phyloP scores from a whole-genome alignment of 345 rosid species.

The Citrus australasica region DNA sequence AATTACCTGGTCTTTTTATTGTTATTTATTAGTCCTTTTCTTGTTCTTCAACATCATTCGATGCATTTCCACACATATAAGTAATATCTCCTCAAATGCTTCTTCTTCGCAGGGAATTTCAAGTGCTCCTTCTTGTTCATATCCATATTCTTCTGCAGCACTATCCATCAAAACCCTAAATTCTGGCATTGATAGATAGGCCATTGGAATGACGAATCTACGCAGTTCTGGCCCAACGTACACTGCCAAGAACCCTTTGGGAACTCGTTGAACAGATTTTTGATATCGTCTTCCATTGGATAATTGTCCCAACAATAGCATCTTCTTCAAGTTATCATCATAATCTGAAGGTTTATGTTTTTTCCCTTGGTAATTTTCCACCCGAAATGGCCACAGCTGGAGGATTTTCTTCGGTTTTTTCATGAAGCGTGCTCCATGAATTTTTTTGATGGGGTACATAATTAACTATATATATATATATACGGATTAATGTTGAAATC shows the following conservation, averaged over 20 bases:
- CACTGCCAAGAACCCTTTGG: slow-evolving; percentile 60
- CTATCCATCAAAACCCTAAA: slow-evolving; percentile 58
- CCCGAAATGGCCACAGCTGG: neutral
- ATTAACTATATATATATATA: too few species aligned
- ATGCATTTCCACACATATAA: slow-evolving; percentile 16
- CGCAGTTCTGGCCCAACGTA: slow-evolving; percentile 50
- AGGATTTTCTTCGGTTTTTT: slow-evolving; percentile 5
- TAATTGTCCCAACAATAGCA: slow-evolving; percentile 29
- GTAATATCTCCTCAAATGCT: slow-evolving; percentile 48
- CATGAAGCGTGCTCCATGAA: neutral
- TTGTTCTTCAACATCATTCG: slow-evolving; percentile 8
- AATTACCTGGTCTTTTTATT: neutral
- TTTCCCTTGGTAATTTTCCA: neutral
- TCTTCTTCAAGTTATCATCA: slow-evolving; percentile 13
- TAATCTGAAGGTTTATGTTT: neutral
- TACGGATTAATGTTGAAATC: too few species aligned
- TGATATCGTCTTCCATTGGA: slow-evolving; percentile 24
- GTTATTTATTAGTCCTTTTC: slow-evolving; percentile 3
- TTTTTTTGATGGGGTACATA: neutral
- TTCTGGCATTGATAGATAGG: slow-evolving; percentile 47
- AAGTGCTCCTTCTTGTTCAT: slow-evolving; percentile 51
- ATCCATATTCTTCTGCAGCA: slow-evolving; percentile 62
- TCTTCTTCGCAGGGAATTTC: slow-evolving; percentile 58
- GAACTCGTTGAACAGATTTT: slow-evolving; percentile 13
- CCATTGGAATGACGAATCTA: slow-evolving; percentile 61